Conservation (phyloP, 176 grass and related monocot genomes). For the Alloteropsis semialata region DNA sequence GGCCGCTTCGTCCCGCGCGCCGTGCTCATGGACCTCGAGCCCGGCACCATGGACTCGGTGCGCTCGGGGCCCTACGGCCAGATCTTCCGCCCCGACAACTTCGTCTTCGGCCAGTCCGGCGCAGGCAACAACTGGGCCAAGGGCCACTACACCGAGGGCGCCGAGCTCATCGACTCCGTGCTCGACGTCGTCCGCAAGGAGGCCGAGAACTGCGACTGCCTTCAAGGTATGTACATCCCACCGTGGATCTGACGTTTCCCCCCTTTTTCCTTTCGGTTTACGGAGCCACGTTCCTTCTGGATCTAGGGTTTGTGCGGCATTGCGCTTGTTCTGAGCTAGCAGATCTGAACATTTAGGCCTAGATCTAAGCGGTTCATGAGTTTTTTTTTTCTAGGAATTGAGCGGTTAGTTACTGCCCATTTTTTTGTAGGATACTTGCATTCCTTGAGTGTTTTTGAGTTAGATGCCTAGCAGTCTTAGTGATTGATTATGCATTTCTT, state of each 20-base stretch:
- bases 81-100: conserved; percentile 94
- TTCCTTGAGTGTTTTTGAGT: no score
- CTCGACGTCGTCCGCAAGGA: conserved; percentile 94
- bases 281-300: background rate
- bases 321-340: background rate
- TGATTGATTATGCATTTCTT: no score
- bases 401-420: background rate
- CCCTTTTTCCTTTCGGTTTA: background rate
- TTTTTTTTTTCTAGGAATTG: background rate
- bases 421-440: background rate
- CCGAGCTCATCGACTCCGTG: conserved; percentile 82
- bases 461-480: no score
- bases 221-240: conserved; percentile 53
- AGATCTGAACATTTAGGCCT: conserved; percentile 13
- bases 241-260: conserved; percentile 15
- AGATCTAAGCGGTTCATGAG: background rate
- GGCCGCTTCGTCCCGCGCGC: conserved; percentile 79
- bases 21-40: conserved; percentile 95
- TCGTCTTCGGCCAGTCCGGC: conserved; percentile 93
- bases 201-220: conserved; percentile 94
- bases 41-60: conserved; percentile 91
- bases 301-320: conserved; percentile 24
- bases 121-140: conserved; percentile 97
- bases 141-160: conserved; percentile 85
- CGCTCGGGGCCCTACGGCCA: conserved; percentile 70